Evolutionary conservation across 2,329 filamentous ascomycete species (phyloP), one percentile per base, ranked within the genome.

Genomic region (Phaeosphaeriaceae sp.): DNA sequence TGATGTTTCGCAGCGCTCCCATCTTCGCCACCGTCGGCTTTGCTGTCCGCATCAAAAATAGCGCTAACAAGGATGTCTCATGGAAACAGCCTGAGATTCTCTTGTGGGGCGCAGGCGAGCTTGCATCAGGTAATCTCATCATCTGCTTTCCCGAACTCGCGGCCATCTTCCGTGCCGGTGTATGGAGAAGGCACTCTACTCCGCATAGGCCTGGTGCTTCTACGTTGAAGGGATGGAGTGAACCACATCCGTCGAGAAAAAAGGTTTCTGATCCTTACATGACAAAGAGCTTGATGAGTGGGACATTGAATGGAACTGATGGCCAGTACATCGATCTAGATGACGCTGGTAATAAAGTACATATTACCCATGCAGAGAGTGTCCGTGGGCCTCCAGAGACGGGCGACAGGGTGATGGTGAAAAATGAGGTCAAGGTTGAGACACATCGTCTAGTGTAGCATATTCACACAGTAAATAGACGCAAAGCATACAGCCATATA

Each of bases 11-110:
- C 23, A 54, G 52, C 29, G 52, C 52, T 12, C 48, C 49, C 1
- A 46, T 52, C 16, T 52, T 50, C 17, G 52, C 52, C 4, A 47
- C 48, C 2, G 33, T 52, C 23, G 48, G 51, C n/a, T 50, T 58
- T 28, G 30, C 42, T 12, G 52, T 50, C 3, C 48, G 54, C 3
- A 15, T 50, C 1, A 37, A 36, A 28, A 55, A 48, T 26, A 52
- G 51, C 32, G 44, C 13, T n/a, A 55, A 52, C 26, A 40, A 36
- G 20, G 52, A 55, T 16, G 34, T 16, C 6, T 54, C 54, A 6
- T 55, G 48, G 51, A 49, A 42, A 16, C 54, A 55, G 38, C 54
- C 54, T 26, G 45, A 44, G 37, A 58, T 55, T 18, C 46, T 52
- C 13, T 38, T 55, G 7, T 58, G 54, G 54, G 39, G 54, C 35